These are phyloP conservation scores for Periconia macrospinosa DNA, from an alignment of 2,329 filamentous ascomycete genomes.

Conservation along the genomic window DNA sequence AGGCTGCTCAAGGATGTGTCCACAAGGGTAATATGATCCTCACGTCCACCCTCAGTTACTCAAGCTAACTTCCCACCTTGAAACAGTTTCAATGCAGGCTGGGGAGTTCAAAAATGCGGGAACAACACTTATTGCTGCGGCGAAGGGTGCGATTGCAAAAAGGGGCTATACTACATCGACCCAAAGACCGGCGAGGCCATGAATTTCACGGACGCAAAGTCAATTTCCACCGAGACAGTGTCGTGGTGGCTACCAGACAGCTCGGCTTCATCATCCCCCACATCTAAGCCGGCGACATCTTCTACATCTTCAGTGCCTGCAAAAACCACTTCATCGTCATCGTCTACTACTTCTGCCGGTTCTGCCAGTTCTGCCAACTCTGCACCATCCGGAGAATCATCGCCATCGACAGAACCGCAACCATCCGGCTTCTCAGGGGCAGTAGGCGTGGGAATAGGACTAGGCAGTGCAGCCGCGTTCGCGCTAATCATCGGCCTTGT, in stretches of 20 bases:
- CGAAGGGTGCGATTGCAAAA: neutral
- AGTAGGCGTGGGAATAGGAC: neutral
- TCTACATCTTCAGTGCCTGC: neutral
- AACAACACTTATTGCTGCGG: neutral
- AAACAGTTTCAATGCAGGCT: neutral
- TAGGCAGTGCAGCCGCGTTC: neutral
- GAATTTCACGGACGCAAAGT: neutral
- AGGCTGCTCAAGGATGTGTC: constrained; percentile 5
- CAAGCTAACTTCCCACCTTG: neutral
- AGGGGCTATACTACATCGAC: neutral
- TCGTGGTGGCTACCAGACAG: neutral
- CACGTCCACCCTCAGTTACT: neutral
- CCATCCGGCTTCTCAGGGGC: neutral
- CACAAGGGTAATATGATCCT: neutral
- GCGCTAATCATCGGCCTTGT: neutral
- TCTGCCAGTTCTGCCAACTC: neutral
- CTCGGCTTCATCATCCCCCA: neutral
- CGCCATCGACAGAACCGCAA: too few species aligned
- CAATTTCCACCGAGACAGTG: neutral
- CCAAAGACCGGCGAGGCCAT: neutral
- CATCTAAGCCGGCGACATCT: neutral
- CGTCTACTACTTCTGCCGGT: neutral
- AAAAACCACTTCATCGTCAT: neutral
- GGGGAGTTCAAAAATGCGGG: neutral
- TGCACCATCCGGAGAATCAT: neutral